These are phyloP conservation scores for Papilionanthe hybrid DNA, from an alignment of 116 monocot species.

Conservation along the genomic window DNA sequence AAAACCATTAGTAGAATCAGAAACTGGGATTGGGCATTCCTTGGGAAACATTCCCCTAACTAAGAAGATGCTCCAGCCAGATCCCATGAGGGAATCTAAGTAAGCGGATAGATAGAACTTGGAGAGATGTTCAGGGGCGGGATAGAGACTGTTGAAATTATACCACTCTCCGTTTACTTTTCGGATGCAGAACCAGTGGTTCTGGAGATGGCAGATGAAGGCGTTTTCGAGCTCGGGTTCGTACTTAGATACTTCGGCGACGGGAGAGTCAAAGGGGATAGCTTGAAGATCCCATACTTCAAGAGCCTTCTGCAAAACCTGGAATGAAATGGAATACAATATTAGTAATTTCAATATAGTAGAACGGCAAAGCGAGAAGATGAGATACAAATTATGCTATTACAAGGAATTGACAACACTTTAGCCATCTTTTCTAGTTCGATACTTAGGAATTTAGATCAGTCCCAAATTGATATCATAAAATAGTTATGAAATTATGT, in stretches of 20 bases:
- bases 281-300: slow-evolving; percentile 87
- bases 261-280: slow-evolving; percentile 64
- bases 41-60: slow-evolving; percentile 85
- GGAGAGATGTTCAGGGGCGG: slow-evolving; percentile 91
- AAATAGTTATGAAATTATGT: too few species aligned
- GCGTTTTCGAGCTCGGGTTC: slow-evolving; percentile 80
- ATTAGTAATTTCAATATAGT: too few species aligned
- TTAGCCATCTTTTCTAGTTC: too few species aligned
- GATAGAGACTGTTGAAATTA: slow-evolving; percentile 91
- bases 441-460: too few species aligned
- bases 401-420: too few species aligned
- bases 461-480: too few species aligned
- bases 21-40: slow-evolving; percentile 64
- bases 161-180: slow-evolving; percentile 94
- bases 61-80: slow-evolving; percentile 89
- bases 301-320: slow-evolving; percentile 86
- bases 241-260: slow-evolving; percentile 52
- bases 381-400: too few species aligned
- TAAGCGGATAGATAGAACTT: slow-evolving; percentile 88
- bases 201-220: slow-evolving; percentile 79
- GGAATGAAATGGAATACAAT: slow-evolving; percentile 1
- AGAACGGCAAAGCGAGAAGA: too few species aligned
- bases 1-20: slow-evolving; percentile 56
- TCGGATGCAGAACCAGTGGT: slow-evolving; percentile 96
- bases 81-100: slow-evolving; percentile 66